phyloP scores from a whole-genome alignment of 805 yeast genomes.

The Myxozyma neglecta region DNA sequence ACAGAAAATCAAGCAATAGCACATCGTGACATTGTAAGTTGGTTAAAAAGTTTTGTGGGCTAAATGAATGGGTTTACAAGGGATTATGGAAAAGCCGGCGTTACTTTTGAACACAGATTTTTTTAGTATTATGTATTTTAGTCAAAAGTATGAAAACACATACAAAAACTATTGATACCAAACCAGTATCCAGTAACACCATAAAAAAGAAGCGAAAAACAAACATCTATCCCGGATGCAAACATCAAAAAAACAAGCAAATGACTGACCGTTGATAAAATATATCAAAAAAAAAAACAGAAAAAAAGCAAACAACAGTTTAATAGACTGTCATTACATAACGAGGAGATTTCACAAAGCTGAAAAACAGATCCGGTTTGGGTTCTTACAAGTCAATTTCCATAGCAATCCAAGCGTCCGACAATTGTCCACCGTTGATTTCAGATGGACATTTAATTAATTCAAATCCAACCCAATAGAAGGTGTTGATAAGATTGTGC shows the following conservation, averaged over 20 bases:
- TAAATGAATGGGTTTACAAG: neutral
- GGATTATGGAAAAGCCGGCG: neutral
- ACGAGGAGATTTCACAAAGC: neutral
- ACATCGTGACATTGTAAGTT: slow-evolving; percentile 22
- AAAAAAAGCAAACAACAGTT: neutral
- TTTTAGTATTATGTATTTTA: no score
- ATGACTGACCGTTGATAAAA: neutral
- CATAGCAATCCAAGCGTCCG: slow-evolving; percentile 33
- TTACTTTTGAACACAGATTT: no score
- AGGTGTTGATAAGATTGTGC: slow-evolving; percentile 20
- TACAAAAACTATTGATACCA: no score
- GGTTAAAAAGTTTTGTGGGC: slow-evolving; percentile 26
- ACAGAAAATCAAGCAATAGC: slow-evolving; percentile 23
- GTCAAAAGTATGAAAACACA: no score
- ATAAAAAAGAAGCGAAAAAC: neutral
- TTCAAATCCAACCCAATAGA: slow-evolving; percentile 34
- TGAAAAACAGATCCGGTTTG: neutral
- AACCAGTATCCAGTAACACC: neutral
- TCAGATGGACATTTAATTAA: slow-evolving; percentile 20
- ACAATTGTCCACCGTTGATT: slow-evolving; percentile 21
- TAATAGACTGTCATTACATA: neutral
- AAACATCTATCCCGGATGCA: neutral
- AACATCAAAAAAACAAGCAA: neutral
- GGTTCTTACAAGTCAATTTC: slow-evolving; percentile 27
- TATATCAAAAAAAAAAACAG: neutral